These are phyloP conservation scores for Galium porrigens DNA, from an alignment of 305 asterid species.

Conservation along the genomic window DNA sequence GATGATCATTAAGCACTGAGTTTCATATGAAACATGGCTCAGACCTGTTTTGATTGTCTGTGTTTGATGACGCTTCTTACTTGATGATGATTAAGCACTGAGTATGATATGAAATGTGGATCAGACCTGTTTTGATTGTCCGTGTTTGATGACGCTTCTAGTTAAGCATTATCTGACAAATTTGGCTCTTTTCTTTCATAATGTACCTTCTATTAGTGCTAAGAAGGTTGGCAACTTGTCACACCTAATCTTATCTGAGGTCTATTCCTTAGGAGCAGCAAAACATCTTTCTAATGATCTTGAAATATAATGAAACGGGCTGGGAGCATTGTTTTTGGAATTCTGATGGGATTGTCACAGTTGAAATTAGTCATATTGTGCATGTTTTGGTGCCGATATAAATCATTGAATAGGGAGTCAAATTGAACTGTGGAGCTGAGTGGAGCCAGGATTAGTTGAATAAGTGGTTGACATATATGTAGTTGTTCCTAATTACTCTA, in stretches of 20 bases:
- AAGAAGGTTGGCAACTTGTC: constrained; percentile 5
- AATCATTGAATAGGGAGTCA: neutral
- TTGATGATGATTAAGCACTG: neutral
- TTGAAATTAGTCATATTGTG: constrained; percentile 9
- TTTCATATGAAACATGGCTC: neutral
- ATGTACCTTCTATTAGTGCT: neutral
- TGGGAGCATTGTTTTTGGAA: neutral
- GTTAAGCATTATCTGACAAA: constrained; percentile 10
- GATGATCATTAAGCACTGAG: neutral
- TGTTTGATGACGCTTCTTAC: neutral
- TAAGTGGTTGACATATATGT: neutral
- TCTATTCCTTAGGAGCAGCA: neutral
- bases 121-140: constrained; percentile 3
- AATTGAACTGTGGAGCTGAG: constrained; percentile 4
- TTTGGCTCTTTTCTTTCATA: neutral
- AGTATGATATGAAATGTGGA: neutral
- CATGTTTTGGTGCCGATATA: neutral
- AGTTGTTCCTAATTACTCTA: neutral
- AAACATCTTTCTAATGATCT: neutral
- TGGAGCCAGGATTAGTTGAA: constrained; percentile 9
- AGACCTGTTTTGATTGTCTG: constrained; percentile 2
- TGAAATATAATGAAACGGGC: neutral
- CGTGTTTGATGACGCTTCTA: neutral
- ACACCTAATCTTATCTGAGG: constrained; percentile 1
- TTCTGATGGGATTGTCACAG: constrained; percentile 1